Conservation (phyloP, 2,329 filamentous ascomycete species). For the Apiospora phragmitis region DNA sequence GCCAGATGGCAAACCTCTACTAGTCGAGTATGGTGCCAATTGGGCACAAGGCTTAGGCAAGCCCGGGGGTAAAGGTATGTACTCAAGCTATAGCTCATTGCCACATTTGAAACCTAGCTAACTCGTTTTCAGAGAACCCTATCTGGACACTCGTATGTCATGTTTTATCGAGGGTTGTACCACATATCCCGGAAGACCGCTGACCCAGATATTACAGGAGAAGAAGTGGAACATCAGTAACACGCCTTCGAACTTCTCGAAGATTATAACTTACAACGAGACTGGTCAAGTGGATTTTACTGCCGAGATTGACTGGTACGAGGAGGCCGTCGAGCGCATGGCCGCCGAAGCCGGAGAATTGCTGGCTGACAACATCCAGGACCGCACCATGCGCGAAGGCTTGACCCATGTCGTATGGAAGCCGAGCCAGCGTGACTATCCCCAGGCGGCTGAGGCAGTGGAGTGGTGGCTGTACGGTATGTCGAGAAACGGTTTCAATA, state of each 20-base stretch:
- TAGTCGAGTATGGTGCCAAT: slow-evolving; percentile 67
- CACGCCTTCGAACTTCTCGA: slow-evolving; percentile 57
- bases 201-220: slow-evolving; percentile 28
- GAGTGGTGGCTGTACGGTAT: slow-evolving; percentile 59
- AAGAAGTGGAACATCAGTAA: slow-evolving; percentile 60
- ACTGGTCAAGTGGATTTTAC: slow-evolving; percentile 53
- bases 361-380: slow-evolving; percentile 59
- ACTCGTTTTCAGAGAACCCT: slow-evolving; percentile 51
- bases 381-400: slow-evolving; percentile 58
- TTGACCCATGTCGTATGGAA: slow-evolving; percentile 63
- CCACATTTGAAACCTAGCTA: neutral
- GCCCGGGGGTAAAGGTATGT: slow-evolving; percentile 18
- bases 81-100: neutral
- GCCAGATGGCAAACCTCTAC: slow-evolving; percentile 51
- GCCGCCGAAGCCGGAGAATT: slow-evolving; percentile 57
- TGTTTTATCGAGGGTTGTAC: neutral
- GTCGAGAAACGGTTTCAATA: slow-evolving; percentile 43
- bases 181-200: neutral
- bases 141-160: slow-evolving; percentile 52
- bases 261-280: slow-evolving; percentile 61
- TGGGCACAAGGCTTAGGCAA: slow-evolving; percentile 48
- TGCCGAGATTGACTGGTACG: slow-evolving; percentile 50
- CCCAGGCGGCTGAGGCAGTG: slow-evolving; percentile 46
- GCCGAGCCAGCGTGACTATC: slow-evolving; percentile 54
- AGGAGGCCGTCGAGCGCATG: slow-evolving; percentile 44